Conservation (phyloP, 1,284 basidiomycete species). For the Xerocomus minutiporus region DNA sequence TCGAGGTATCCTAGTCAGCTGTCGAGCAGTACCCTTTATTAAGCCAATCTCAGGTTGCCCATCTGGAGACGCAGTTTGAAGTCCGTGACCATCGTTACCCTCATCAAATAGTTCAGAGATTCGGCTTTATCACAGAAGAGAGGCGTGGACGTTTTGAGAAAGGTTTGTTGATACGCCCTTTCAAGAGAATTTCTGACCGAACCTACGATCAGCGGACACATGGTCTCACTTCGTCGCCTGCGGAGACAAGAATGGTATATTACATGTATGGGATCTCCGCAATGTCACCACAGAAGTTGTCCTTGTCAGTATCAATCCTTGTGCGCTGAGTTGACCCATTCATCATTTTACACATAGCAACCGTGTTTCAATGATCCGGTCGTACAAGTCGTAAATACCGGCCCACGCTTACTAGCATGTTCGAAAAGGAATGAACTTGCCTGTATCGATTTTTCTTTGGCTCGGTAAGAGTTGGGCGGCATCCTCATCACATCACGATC, state of each 20-base stretch:
- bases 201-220: constrained; percentile 25
- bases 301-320: constrained; percentile 25
- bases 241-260: constrained; percentile 40
- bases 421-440: constrained; percentile 33
- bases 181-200: background rate
- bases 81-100: constrained; percentile 43
- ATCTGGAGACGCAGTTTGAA: constrained; percentile 51
- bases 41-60: constrained; percentile 37
- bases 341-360: constrained; percentile 20
- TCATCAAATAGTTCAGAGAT: constrained; percentile 36
- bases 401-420: constrained; percentile 34
- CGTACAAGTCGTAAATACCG: constrained; percentile 35
- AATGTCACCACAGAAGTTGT: constrained; percentile 29
- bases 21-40: background rate
- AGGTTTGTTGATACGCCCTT: constrained; percentile 31
- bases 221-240: constrained; percentile 38
- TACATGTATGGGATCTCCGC: constrained; percentile 49
- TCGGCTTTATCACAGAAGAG: constrained; percentile 40
- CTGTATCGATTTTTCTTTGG: constrained; percentile 9
- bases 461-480: background rate
- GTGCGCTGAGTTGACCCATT: background rate
- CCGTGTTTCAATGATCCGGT: constrained; percentile 38
- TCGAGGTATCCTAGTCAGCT: constrained; percentile 37
- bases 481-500: background rate
- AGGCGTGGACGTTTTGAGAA: constrained; percentile 42